Percentiles rank a stretch among this genome's conserved stretches.
Conservation (phyloP, 2,329 filamentous ascomycete species). For the Lasiodiplodia sp. region DNA sequence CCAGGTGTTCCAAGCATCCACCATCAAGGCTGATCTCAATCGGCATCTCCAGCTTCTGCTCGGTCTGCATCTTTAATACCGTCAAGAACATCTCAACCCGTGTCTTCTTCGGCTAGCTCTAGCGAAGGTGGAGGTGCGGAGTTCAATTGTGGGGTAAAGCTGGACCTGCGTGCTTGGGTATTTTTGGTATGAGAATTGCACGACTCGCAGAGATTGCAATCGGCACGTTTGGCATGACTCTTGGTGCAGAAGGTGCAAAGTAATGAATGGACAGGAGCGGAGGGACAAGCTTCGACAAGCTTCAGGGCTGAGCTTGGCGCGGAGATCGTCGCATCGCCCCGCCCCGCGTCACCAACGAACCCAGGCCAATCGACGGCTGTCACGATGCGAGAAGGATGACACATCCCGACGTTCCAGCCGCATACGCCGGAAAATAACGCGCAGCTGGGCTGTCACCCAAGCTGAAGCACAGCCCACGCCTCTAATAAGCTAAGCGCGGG, state of each 20-base stretch:
- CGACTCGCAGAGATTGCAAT: too few species aligned
- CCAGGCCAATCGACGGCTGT: background rate
- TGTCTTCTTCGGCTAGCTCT: too few species aligned
- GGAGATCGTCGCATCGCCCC: background rate
- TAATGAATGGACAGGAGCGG: background rate
- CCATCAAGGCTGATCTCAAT: too few species aligned
- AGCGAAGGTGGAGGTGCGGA: constrained; percentile 14
- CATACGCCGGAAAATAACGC: background rate
- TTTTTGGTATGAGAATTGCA: too few species aligned
- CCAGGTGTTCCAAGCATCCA: too few species aligned
- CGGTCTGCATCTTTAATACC: too few species aligned
- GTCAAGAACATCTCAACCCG: too few species aligned
- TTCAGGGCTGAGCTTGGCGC: constrained; percentile 17
- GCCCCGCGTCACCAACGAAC: constrained; percentile 1
- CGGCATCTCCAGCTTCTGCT: too few species aligned
- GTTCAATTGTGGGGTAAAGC: background rate
- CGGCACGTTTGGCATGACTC: too few species aligned
- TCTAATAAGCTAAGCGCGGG: background rate
- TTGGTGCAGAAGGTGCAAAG: background rate
- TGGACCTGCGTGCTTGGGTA: too few species aligned
- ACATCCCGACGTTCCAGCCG: background rate
- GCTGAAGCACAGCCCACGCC: background rate
- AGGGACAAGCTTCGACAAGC: constrained; percentile 22
- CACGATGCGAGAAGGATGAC: background rate
- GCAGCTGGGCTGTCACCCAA: background rate